Evolutionary conservation across 176 grass and related monocot species (phyloP), one percentile per base, ranked within the genome.

Genomic region (Phoenix roebelenii): DNA sequence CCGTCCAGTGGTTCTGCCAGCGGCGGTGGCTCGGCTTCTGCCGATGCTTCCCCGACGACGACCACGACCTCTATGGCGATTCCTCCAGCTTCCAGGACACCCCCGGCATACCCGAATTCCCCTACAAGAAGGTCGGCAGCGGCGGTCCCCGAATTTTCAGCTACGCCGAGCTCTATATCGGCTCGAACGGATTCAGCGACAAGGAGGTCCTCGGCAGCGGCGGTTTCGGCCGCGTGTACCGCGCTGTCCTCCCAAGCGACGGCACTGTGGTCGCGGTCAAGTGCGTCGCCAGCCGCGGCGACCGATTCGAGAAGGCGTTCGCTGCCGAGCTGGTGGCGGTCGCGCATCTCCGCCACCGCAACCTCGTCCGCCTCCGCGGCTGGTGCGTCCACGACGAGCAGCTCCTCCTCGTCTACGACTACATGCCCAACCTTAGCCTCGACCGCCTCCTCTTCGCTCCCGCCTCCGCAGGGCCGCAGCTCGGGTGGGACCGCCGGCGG

Each of bases 371-470:
- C 2, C 79, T 95, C 25, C 79, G 90, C 3, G 90, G 90, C 0
- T 95, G 90, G 90, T 95, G 90, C 73, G 64, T 95, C 15, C 67
- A 80, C 12, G 83, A 73, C 63, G 66, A 82, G 18, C 77, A 84
- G 67, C 83, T 90, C 5, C 78, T 95, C 51, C 82, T 95, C 9
- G 90, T 95, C 12, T 95, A 95, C 49, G 90, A 95, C 54, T 95
- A 89, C 90, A 95, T 95, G 90, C 74, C 90, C 17, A 95, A 95
- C 61, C 85, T 77, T 51, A 95, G 90, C 69, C 85, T 95, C 51
- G 90, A 95, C 60, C 85, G 90, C 15, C 51, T 89, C 9, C 78
- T 95, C 68, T 95, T 89, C 71, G 29, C 60, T 4, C 44, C 76
- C 0, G 14, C 77, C 1, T 51, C 60, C 3, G 70, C 49, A 2